These are phyloP conservation scores for Trametes cinnabarina DNA, from an alignment of 768 basidiomycete species.

Conservation along the genomic window DNA sequence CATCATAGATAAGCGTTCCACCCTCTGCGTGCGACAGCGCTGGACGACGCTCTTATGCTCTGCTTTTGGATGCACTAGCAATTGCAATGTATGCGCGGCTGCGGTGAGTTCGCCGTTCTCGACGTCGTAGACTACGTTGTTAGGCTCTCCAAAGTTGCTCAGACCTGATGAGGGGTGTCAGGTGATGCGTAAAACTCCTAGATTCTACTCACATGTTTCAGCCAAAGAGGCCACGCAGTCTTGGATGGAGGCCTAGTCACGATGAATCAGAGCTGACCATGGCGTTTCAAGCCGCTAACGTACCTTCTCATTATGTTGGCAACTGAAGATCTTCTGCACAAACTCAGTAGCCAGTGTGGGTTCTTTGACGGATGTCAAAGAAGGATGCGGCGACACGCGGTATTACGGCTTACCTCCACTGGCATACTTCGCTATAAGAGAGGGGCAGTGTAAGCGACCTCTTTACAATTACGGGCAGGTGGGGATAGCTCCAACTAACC, in stretches of 20 bases:
- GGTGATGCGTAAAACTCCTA: conserved; percentile 1
- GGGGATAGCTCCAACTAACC: conserved; percentile 34
- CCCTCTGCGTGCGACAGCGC: conserved; percentile 44
- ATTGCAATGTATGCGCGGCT: conserved; percentile 39
- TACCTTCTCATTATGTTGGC: conserved; percentile 85
- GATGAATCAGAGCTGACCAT: background rate
- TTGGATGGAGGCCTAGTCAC: conserved; percentile 68
- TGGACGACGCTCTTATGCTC: conserved; percentile 39
- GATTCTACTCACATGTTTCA: conserved; percentile 50
- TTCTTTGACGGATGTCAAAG: conserved; percentile 40
- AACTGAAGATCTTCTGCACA: conserved; percentile 59
- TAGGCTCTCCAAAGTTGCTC: conserved; percentile 60
- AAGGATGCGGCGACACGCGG: too few species aligned
- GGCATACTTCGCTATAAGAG: conserved; percentile 39
- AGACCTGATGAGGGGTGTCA: conserved; percentile 42
- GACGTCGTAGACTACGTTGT: conserved; percentile 52
- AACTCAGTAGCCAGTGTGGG: conserved; percentile 61
- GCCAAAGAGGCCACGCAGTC: conserved; percentile 61
- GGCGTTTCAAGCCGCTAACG: too few species aligned
- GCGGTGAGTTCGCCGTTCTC: conserved; percentile 41
- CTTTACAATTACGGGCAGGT: background rate
- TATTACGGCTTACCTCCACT: conserved; percentile 34
- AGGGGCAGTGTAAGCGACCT: background rate
- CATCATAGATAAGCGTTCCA: conserved; percentile 39
- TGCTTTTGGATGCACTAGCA: conserved; percentile 27